Conservation (phyloP, 208 protist genomes). For the Trichomonas tenax region DNA sequence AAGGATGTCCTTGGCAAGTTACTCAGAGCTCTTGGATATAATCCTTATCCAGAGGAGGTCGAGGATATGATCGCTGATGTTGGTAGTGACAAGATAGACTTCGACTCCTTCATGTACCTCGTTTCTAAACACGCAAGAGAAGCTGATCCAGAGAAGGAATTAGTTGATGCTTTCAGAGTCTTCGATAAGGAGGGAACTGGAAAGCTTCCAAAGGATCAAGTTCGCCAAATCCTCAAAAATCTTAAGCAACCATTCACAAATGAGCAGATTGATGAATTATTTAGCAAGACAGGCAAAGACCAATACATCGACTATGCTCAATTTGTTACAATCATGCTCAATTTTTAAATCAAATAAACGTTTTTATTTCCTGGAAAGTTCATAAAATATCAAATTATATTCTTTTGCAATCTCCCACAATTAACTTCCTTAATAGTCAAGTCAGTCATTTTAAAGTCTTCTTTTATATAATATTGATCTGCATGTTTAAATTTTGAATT, state of each 20-base stretch:
- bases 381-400: too few species aligned
- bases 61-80: neutral
- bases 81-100: neutral
- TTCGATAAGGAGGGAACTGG: conserved; percentile 57
- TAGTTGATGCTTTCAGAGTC: conserved; percentile 46
- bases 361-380: too few species aligned
- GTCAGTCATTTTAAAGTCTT: too few species aligned
- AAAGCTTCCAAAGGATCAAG: conserved; percentile 50
- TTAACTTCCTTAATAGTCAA: too few species aligned
- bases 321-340: neutral
- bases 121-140: neutral
- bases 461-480: too few species aligned
- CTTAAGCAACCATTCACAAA: conserved; percentile 52
- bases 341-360: neutral
- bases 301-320: neutral
- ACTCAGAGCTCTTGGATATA: neutral
- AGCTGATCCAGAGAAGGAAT: conserved; percentile 6
- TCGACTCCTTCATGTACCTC: neutral
- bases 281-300: conserved; percentile 47
- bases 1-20: neutral
- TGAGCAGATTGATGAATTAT: conserved; percentile 53
- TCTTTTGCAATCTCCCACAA: too few species aligned
- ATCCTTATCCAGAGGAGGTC: neutral
- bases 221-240: conserved; percentile 52
- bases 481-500: too few species aligned